A percentile compares a stretch with the other conserved stretches of the same genome.
Conservation (phyloP, 352 stramenopile genomes). For the Pythium dissimile region DNA sequence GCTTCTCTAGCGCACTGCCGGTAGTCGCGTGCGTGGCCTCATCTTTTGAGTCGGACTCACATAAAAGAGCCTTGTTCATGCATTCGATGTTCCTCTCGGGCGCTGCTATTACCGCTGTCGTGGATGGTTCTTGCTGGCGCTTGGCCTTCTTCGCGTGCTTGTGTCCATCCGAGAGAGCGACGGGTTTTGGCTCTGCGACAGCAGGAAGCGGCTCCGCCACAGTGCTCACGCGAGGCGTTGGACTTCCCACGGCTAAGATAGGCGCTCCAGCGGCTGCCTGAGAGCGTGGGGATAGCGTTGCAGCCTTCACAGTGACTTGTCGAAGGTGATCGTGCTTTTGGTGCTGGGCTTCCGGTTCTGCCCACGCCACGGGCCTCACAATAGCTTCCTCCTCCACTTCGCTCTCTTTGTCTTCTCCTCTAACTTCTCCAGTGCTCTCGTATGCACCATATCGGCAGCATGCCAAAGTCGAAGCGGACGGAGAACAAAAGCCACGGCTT, state of each 20-base stretch:
- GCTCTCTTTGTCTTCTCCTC: too few relatives aligned
- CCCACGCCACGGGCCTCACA: neutral
- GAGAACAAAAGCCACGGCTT: neutral
- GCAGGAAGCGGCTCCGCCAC: neutral
- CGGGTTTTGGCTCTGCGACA: neutral
- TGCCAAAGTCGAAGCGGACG: too few relatives aligned
- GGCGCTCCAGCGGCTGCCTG: too few relatives aligned
- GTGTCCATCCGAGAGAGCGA: too few relatives aligned
- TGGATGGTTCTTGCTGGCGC: slow-evolving; percentile 4
- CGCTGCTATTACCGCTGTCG: neutral
- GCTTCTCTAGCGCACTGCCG: slow-evolving; percentile 11
- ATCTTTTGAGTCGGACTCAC: neutral
- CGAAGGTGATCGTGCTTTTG: neutral
- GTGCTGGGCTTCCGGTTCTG: neutral
- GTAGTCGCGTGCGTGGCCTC: slow-evolving; percentile 25
- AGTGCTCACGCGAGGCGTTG: too few relatives aligned
- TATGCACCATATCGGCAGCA: too few relatives aligned
- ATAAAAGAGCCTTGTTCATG: neutral
- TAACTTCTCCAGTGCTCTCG: too few relatives aligned
- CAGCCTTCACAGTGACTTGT: too few relatives aligned
- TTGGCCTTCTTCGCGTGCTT: slow-evolving; percentile 8
- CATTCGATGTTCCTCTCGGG: neutral
- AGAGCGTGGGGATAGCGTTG: too few relatives aligned
- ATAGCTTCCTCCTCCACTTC: too few relatives aligned
- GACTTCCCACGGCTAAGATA: too few relatives aligned